Base-by-base conservation (phyloP, 2,329 filamentous ascomycete species). In the Aspergillus oerlinghausenensis region DNA sequence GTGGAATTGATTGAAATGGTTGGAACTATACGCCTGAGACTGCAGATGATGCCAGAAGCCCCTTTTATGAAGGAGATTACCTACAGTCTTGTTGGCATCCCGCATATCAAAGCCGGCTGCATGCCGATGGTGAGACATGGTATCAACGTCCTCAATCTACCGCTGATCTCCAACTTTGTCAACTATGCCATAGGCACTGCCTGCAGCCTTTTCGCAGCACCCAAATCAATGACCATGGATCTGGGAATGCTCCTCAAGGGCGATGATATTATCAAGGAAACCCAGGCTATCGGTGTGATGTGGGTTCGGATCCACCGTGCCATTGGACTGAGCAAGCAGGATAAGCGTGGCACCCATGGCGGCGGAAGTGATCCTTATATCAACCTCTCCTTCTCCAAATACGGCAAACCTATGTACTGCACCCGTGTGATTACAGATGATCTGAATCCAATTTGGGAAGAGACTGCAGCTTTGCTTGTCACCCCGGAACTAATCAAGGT, bases 321-420 rank as follows among this genome's bases (percentile, higher is more conserved):
- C 10, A 80, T 85, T 21, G 92, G 89, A 0, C 82, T 99, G 56
- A 96, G 90, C 79, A 97, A 96, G 75, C 93, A 97, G 70, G 94
- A 99, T 70, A 80, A 76, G 53, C 86, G 90, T 57, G 92, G 92
- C 43, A 92, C 87, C 67, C 83, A 88, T 52, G 89, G 91, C 19
- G 93, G 94, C 35, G 93, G 93, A 48, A 95, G 90, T 51, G 94
- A 99, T 65, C 92, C 93, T 0, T 97, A 97, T 73, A 95, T 97
- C 70, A 97, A 93, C 32, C 82, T 97, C 38, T 88, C 89, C 43
- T 97, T 95, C 79, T 95, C 90, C 67, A 97, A 97, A 73, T 97
- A 97, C 65, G 90, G 89, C 55, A 99, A 99, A 76, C 93, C 93
- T 1, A 95, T 96, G 84, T 97, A 96, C 75, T 97, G 92, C 74